A percentile compares a stretch with the other conserved stretches of the same genome.
Conservation (phyloP, 2,329 filamentous ascomycete genomes). For the Cadophora sp. region DNA sequence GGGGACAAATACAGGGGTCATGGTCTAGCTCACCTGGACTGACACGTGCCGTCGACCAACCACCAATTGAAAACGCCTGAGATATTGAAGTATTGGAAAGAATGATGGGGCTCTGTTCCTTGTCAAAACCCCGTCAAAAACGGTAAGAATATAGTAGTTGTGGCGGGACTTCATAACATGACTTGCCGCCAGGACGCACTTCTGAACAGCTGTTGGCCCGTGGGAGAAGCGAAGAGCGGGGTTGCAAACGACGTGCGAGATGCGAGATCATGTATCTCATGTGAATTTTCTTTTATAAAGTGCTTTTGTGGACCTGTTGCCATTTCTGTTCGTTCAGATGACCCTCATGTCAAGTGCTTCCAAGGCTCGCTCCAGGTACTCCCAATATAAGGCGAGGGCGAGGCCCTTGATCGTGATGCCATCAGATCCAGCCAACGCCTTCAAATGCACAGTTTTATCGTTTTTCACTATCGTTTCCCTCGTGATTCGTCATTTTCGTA, state of each 20-base stretch:
- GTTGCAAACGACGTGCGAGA: slow-evolving; percentile 8
- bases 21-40: slow-evolving; percentile 22
- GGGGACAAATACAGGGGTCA: slow-evolving; percentile 2
- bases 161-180: slow-evolving; percentile 24
- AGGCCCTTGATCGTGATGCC: slow-evolving; percentile 22
- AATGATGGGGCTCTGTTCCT: slow-evolving; percentile 20
- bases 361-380: slow-evolving; percentile 4
- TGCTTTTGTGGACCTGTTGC: slow-evolving; percentile 30
- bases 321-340: slow-evolving; percentile 28
- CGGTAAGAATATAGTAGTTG: slow-evolving; percentile 17
- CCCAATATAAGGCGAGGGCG: slow-evolving; percentile 26
- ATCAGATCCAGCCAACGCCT: slow-evolving; percentile 30
- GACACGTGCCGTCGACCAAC: slow-evolving; percentile 18
- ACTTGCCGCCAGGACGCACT: slow-evolving; percentile 14
- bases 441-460: slow-evolving; percentile 30
- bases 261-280: slow-evolving; percentile 7
- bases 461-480: slow-evolving; percentile 23
- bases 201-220: slow-evolving; percentile 17
- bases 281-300: slow-evolving; percentile 29
- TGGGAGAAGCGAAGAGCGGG: slow-evolving; percentile 8
- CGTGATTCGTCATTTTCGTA: slow-evolving; percentile 24
- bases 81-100: slow-evolving; percentile 4
- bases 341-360: slow-evolving; percentile 21
- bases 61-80: background rate
- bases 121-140: background rate